Evolutionary conservation across 208 protist species (phyloP), one percentile per base, ranked within the genome.

Genomic region (Acanthamoeba castellanii): DNA sequence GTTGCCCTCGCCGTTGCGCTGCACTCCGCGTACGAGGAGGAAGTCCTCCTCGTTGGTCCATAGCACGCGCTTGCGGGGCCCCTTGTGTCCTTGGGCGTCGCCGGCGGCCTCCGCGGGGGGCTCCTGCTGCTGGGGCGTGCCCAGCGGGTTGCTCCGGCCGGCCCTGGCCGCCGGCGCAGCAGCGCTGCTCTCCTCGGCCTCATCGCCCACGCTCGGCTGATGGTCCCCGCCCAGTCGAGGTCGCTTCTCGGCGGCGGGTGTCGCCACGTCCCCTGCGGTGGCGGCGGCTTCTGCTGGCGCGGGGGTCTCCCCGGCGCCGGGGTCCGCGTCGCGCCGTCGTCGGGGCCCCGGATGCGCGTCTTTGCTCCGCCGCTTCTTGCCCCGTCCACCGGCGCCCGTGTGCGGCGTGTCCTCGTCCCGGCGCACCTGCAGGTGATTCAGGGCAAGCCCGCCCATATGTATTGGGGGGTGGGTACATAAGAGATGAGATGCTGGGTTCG

Each of bases 41-140:
- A 76, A 37, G 68, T 76, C 68, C 68, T 76, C 68, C 68, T 76
- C 34, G 68, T 76, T 76, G 34, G 68, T 76, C 68, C 68, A 76
- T 27, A 76, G 13, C 25, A 37, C 37, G 34, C 68, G 68, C 68
- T 76, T 76, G 68, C 68, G 68, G 18, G 68, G 68, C 9, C 30
- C 68, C 68, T 76, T 76, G 5, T 61, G 55, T 14, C n/a, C n/a
- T n/a, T 25, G 55, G 8, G 55, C 55, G 18, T 61, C 55, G 16
- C 18, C 68, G 68, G 2, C 34, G n/a, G n/a, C n/a, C 8, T 14
- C 64, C 8, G 20, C 5, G 8, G n/a, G 64, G 68, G 27, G 30
- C 27, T 11, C 18, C 34, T 76, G 8, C 68, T 13, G 34, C 13
- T 45, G 27, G 2, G 68, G 34, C 30, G 34, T 30, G 11, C 34